Base-by-base conservation (phyloP, 495 filamentous ascomycete species). In the Bathelium albidoporum region DNA sequence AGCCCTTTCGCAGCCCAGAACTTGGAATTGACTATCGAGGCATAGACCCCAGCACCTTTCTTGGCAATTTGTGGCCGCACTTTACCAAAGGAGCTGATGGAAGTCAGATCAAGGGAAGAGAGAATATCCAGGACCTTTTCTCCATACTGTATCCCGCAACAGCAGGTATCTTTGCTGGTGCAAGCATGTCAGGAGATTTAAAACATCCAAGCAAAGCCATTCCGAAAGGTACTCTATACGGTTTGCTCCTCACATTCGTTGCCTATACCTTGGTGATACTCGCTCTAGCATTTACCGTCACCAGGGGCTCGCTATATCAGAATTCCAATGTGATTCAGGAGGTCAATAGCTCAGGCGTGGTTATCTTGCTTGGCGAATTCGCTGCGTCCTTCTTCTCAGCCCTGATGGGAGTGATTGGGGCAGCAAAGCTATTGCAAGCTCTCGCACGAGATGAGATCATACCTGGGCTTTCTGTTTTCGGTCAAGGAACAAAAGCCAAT, bases 141-240 rank as follows among this genome's bases (percentile, higher is more conserved):
- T 90, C 89, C 18, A 90, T 95, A 62, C 72, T 95, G 12, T 95
- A 92, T 66, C 90, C 90, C 53, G 89, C 90, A 0, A 94, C 90
- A n/a, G 81, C 82, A n/a, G 83, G 83, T 12, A 86, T 86, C 18
- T 86, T 86, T 69, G 83, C 83, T 34, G 90, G 90, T n/a, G 90
- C 90, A 2, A 91, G 87, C 65, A 95, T 95, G 90, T 94, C 90
- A 11, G 90, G 90, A 1, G 90, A 95, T 73, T 70, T 95, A 44
- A 86, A 82, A 63, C 86, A 91, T 62, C 90, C 90, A 7, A 92
- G 89, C 79, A 90, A 88, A 68, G 82, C 89, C 1, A 95, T 95
- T 61, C 90, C 90, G 0, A 85, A 82, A 67, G 90, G 90, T 5
- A 95, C 90, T 0, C 76, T 95, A 10, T 85, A 85, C 67, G 89